These are phyloP conservation scores for Phialophora chinensis DNA, from an alignment of 2,329 filamentous ascomycete genomes.

Conservation along the genomic window DNA sequence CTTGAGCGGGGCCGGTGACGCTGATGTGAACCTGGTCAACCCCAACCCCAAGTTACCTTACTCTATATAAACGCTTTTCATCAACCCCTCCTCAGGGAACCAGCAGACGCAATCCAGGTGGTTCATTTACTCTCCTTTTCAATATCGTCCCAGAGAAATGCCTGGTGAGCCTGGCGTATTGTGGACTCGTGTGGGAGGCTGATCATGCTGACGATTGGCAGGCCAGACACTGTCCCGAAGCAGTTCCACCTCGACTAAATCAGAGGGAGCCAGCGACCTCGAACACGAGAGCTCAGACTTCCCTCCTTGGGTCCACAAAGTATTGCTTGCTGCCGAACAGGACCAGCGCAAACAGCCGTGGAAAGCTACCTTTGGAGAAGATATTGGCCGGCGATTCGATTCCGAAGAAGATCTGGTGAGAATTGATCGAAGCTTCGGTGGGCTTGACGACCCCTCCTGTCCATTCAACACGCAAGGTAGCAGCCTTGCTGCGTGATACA, in stretches of 20 bases:
- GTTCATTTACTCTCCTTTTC: not conserved
- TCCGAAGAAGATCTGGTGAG: not conserved
- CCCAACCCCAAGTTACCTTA: no score
- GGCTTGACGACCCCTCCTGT: constrained; percentile 8
- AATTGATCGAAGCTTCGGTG: constrained; percentile 12
- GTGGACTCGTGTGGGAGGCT: not conserved
- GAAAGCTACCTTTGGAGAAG: not conserved
- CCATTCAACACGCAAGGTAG: constrained; percentile 12
- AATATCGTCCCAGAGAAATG: not conserved
- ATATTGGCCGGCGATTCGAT: not conserved
- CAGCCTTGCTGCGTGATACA: not conserved
- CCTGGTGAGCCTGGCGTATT: not conserved
- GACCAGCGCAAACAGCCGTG: not conserved
- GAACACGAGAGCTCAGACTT: not conserved
- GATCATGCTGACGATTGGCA: not conserved
- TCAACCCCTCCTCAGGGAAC: not conserved
- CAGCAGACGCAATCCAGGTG: not conserved
- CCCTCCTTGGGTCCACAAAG: not conserved
- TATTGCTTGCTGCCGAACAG: not conserved
- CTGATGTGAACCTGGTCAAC: not conserved
- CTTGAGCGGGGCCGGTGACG: not conserved
- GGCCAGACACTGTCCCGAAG: not conserved
- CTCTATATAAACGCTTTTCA: not conserved
- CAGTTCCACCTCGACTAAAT: not conserved
- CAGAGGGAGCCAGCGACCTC: not conserved